A percentile compares a stretch with the other conserved stretches of the same genome.
phyloP scores from a whole-genome alignment of 73 alveolate genomes.

The Stentor roeselii region DNA sequence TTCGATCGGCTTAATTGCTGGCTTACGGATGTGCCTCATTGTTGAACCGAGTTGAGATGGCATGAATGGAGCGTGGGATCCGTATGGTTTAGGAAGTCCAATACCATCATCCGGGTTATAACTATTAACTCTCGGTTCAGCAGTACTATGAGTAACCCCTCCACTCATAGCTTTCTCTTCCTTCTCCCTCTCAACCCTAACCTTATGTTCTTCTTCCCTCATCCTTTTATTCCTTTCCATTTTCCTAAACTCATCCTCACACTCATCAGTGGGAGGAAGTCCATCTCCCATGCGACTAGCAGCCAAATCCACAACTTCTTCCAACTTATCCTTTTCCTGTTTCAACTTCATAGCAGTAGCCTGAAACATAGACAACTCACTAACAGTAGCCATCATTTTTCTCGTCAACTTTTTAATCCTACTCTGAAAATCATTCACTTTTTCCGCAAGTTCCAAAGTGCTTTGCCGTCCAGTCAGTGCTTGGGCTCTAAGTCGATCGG shows the following conservation, averaged over 20 bases:
- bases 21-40: conserved; percentile 89
- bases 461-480: conserved; percentile 92
- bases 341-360: conserved; percentile 87
- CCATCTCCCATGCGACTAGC: conserved; percentile 72
- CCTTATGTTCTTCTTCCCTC: conserved; percentile 58
- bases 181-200: conserved; percentile 67
- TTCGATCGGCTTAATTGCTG: conserved; percentile 74
- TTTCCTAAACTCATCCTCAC: conserved; percentile 74
- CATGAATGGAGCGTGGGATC: conserved; percentile 89
- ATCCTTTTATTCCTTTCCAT: conserved; percentile 67
- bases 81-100: conserved; percentile 88
- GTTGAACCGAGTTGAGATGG: conserved; percentile 91
- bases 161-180: conserved; percentile 67
- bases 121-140: conserved; percentile 88
- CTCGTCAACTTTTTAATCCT: conserved; percentile 87
- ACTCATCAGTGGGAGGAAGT: conserved; percentile 91
- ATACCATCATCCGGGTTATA: conserved; percentile 88
- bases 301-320: conserved; percentile 67
- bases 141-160: conserved; percentile 78
- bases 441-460: conserved; percentile 91
- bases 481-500: conserved; percentile 90
- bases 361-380: conserved; percentile 94
- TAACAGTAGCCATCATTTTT: conserved; percentile 95
- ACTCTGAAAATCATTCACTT: conserved; percentile 89
- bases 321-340: conserved; percentile 89